A percentile compares a stretch with the other conserved stretches of the same genome.
These are phyloP conservation scores for Candida krabiensis DNA, from an alignment of 805 yeast species.

Conservation along the genomic window DNA sequence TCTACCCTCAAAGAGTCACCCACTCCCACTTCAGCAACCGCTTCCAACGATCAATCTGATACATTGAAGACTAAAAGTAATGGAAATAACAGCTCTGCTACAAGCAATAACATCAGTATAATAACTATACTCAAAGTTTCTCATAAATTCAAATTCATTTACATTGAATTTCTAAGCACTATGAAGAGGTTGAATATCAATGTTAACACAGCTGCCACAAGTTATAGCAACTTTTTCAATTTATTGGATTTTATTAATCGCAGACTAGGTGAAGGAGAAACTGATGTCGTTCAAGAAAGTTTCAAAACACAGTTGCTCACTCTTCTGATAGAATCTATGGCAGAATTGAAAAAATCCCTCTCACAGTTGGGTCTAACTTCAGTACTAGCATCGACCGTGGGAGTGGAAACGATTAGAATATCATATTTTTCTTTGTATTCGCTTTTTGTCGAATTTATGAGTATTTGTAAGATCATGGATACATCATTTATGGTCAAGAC, in stretches of 20 bases:
- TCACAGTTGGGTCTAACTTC: conserved; percentile 16
- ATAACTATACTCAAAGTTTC: conserved; percentile 18
- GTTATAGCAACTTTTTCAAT: conserved; percentile 16
- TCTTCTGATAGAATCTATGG: conserved; percentile 21
- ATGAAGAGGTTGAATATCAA: conserved; percentile 17
- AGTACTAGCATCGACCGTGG: conserved; percentile 6
- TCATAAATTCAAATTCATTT: conserved; percentile 23
- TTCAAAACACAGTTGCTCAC: conserved; percentile 16
- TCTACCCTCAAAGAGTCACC: conserved; percentile 17
- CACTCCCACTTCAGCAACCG: conserved; percentile 3
- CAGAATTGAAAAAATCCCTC: conserved; percentile 21
- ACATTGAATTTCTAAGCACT: conserved; percentile 18
- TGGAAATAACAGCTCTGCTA: too few relatives aligned
- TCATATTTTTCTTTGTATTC: conserved; percentile 29
- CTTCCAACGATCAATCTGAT: neutral
- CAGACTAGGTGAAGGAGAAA: conserved; percentile 14
- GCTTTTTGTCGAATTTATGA: conserved; percentile 27
- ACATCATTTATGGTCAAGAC: conserved; percentile 17
- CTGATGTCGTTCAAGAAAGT: conserved; percentile 11
- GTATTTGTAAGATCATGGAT: conserved; percentile 25
- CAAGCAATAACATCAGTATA: conserved; percentile 9
- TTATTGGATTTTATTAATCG: conserved; percentile 22
- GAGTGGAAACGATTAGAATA: conserved; percentile 24
- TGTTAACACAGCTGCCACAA: conserved; percentile 12
- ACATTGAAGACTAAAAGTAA: neutral